A percentile compares a stretch with the other conserved stretches of the same genome.
These are phyloP conservation scores for Neurospora discreta DNA, from an alignment of 495 filamentous ascomycete species.

Conservation along the genomic window DNA sequence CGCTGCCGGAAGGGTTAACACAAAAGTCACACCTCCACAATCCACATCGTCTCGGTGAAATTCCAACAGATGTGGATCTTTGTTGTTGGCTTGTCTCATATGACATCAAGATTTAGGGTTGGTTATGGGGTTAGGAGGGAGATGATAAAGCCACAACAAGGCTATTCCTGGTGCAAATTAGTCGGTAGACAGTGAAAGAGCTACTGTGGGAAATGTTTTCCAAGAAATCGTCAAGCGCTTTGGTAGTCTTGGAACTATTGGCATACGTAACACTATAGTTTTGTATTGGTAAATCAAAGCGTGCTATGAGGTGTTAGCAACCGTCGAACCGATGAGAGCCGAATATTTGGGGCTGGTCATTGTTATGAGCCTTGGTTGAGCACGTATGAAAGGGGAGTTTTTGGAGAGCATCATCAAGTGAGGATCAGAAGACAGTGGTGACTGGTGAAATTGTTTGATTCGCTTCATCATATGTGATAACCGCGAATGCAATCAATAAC, in stretches of 20 bases:
- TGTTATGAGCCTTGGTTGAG: neutral
- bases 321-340: neutral
- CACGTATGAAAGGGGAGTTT: neutral
- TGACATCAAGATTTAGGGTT: neutral
- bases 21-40: neutral
- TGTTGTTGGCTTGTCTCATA: neutral
- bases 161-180: neutral
- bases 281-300: neutral
- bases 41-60: neutral
- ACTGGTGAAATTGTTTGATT: neutral
- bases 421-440: neutral
- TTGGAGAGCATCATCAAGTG: neutral
- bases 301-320: neutral
- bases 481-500: neutral
- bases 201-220: neutral
- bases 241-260: neutral
- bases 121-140: neutral
- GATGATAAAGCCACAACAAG: neutral
- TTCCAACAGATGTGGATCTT: neutral
- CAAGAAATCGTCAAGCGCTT: neutral
- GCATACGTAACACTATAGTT: neutral
- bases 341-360: neutral
- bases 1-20: no score
- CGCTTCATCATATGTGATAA: neutral
- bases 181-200: no score